Conservation (phyloP, 495 filamentous ascomycete species). For the Viridothelium virens region DNA sequence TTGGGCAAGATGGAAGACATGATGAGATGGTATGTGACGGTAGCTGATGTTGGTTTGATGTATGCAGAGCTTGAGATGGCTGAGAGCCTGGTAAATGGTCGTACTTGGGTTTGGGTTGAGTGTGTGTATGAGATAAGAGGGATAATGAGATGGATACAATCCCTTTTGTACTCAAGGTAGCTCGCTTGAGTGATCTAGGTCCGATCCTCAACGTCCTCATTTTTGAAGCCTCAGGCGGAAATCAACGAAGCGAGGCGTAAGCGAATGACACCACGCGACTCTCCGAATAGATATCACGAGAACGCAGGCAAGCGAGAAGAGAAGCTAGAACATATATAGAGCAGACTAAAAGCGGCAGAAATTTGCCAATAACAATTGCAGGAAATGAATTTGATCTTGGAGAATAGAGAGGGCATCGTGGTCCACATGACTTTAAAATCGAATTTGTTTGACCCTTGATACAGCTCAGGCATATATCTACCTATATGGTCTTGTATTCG, state of each 20-base stretch:
- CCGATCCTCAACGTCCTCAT: background rate
- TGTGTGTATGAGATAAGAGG: background rate
- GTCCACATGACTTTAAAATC: no score
- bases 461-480: no score
- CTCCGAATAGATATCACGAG: background rate
- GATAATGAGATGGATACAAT: background rate
- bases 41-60: constrained; percentile 3
- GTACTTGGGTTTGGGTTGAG: background rate
- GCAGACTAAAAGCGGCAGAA: no score
- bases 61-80: background rate
- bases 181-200: background rate
- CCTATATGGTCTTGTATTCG: no score
- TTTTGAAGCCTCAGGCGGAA: background rate
- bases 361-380: no score
- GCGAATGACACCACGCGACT: background rate
- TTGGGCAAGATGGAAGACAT: background rate
- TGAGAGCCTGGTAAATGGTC: background rate
- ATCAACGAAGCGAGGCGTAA: constrained; percentile 1
- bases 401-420: no score
- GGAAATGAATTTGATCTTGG: no score
- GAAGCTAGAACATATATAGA: background rate
- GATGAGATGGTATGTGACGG: constrained; percentile 2
- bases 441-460: no score
- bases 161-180: background rate
- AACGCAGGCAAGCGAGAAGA: background rate